A percentile compares a stretch with the other conserved stretches of the same genome.
Conservation (phyloP, 2,329 filamentous ascomycete species). For the Fusarium cyanostomum region DNA sequence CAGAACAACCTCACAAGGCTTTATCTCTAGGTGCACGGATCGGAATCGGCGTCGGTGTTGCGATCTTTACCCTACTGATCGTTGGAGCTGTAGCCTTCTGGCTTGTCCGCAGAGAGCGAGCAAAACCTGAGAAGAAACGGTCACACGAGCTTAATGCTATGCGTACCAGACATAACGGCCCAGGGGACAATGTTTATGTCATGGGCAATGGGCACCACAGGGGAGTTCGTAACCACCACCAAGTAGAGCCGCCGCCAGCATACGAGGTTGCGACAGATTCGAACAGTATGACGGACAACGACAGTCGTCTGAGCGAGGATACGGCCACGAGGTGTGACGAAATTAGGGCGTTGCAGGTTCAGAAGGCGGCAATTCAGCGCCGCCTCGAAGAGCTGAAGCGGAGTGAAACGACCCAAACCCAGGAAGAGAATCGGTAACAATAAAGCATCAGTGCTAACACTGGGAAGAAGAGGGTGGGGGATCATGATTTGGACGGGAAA, state of each 20-base stretch:
- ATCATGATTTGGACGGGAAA: constrained; percentile 36
- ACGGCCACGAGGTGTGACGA: constrained; percentile 43
- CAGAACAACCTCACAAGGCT: constrained; percentile 16
- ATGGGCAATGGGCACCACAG: constrained; percentile 28
- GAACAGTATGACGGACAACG: constrained; percentile 35
- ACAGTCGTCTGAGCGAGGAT: constrained; percentile 35
- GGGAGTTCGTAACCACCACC: constrained; percentile 17
- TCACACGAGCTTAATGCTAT: constrained; percentile 40
- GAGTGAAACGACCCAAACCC: constrained; percentile 32
- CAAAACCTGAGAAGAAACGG: constrained; percentile 27
- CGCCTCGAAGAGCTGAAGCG: constrained; percentile 49
- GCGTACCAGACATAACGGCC: constrained; percentile 26
- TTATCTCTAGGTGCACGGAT: constrained; percentile 47
- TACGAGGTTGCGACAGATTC: constrained; percentile 44
- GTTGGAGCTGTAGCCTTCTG: constrained; percentile 41
- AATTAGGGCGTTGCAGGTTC: constrained; percentile 46
- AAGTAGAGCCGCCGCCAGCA: constrained; percentile 45
- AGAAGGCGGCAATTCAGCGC: constrained; percentile 49
- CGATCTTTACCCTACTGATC: constrained; percentile 43
- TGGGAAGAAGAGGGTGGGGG: constrained; percentile 15
- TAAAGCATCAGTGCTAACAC: constrained; percentile 5
- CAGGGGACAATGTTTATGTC: constrained; percentile 26
- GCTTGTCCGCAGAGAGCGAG: constrained; percentile 40
- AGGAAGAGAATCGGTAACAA: constrained; percentile 14
- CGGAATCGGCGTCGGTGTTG: constrained; percentile 49